Conservation (phyloP, 176 grass and related monocot genomes). For the Phyllostachys edulis region DNA sequence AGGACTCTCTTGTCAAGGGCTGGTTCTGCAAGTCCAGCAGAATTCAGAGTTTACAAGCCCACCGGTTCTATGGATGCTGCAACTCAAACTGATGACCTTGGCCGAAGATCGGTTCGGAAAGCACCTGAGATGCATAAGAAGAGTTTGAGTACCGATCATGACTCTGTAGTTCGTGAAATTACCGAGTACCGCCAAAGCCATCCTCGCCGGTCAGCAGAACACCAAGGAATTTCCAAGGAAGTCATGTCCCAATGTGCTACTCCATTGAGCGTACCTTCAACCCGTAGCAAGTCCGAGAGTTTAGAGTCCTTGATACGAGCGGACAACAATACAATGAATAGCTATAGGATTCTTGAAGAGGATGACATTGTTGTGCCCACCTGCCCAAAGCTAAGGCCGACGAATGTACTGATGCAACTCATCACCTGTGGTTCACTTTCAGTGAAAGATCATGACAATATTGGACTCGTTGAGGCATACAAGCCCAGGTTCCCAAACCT, state of each 20-base stretch:
- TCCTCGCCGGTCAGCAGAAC: conserved; percentile 30
- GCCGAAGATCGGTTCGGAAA: conserved; percentile 15
- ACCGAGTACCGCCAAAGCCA: conserved; percentile 30
- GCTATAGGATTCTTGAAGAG: conserved; percentile 65
- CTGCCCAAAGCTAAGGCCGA: conserved; percentile 59
- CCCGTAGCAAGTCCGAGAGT: conserved; percentile 58
- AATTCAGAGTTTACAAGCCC: conserved; percentile 55
- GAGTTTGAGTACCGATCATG: conserved; percentile 44
- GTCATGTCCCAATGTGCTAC: conserved; percentile 40
- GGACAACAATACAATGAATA: conserved; percentile 40
- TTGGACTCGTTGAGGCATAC: conserved; percentile 58
- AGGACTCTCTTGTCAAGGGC: conserved; percentile 31
- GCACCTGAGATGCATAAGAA: conserved; percentile 35
- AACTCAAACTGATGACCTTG: conserved; percentile 80
- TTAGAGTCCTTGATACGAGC: conserved; percentile 79
- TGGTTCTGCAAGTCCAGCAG: conserved; percentile 30
- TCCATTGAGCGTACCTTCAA: conserved; percentile 37
- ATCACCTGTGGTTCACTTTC: conserved; percentile 87
- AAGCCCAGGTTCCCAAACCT: conserved; percentile 65
- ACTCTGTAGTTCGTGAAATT: conserved; percentile 38
- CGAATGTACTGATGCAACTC: conserved; percentile 82
- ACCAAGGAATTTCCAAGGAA: conserved; percentile 36
- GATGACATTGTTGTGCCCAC: conserved; percentile 65
- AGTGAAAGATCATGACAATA: conserved; percentile 62
- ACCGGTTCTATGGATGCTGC: conserved; percentile 57